phyloP scores from a whole-genome alignment of 192 early-diverging fungal genomes.

The Chytriomyces sp. region DNA sequence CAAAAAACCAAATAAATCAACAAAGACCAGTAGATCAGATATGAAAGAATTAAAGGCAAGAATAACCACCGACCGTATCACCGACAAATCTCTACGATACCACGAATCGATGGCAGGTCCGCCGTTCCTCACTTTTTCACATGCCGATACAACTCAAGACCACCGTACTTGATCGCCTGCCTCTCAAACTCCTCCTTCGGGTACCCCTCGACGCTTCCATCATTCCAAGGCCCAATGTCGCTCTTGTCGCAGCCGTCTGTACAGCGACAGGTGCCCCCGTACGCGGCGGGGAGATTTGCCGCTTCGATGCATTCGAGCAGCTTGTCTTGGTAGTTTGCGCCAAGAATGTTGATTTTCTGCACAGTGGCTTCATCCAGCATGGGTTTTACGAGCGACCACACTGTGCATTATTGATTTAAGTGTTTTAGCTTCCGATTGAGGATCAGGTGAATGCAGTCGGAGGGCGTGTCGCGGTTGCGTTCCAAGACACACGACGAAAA shows the following conservation, averaged over 20 bases:
- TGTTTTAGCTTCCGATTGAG: not conserved
- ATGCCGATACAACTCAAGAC: slow-evolving; percentile 19
- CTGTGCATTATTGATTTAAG: not conserved
- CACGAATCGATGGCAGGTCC: not conserved
- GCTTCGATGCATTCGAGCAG: slow-evolving; percentile 52
- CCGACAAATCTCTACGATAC: not conserved
- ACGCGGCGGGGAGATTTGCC: slow-evolving; percentile 41
- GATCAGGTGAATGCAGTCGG: too few relatives aligned
- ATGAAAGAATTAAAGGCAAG: not conserved
- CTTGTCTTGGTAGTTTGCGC: slow-evolving; percentile 42
- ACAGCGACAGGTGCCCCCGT: slow-evolving; percentile 48
- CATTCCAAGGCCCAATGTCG: slow-evolving; percentile 61
- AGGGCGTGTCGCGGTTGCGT: too few relatives aligned
- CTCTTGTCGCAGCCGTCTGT: slow-evolving; percentile 48
- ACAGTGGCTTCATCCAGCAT: slow-evolving; percentile 58
- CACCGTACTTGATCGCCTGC: slow-evolving; percentile 16
- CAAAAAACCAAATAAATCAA: slow-evolving; percentile 6
- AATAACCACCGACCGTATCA: not conserved
- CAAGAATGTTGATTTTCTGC: slow-evolving; percentile 55
- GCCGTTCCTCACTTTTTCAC: slow-evolving; percentile 11
- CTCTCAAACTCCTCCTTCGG: slow-evolving; percentile 48
- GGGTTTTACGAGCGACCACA: slow-evolving; percentile 51
- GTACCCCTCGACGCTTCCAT: slow-evolving; percentile 53
- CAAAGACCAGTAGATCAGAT: not conserved
- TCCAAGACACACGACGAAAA: not conserved